Conservation (phyloP, 768 basidiomycete species). For the Russula dissimulans region DNA sequence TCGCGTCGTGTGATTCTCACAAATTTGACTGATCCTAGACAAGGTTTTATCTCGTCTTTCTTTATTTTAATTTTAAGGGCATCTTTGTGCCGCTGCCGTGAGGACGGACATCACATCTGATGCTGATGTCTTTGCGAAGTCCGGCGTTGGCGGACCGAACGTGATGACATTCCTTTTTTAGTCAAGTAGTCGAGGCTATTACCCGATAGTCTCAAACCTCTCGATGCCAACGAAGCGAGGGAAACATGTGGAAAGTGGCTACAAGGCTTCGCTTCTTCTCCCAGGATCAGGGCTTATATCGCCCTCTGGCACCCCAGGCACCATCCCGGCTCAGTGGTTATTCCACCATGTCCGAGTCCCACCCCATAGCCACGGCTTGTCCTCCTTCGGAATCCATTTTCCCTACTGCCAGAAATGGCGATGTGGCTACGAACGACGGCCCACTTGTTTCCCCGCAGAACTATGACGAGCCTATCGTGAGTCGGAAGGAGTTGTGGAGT, state of each 20-base stretch:
- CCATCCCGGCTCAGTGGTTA: not conserved
- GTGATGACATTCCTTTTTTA: too few relatives aligned
- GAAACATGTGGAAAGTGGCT: not conserved
- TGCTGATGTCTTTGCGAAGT: too few relatives aligned
- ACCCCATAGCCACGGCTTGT: too few relatives aligned
- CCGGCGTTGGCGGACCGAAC: too few relatives aligned
- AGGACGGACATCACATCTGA: too few relatives aligned
- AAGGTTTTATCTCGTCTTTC: too few relatives aligned
- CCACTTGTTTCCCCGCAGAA: not conserved
- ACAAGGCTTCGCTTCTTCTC: not conserved
- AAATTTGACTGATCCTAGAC: too few relatives aligned
- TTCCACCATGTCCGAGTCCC: slow-evolving; percentile 8
- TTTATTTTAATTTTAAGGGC: too few relatives aligned
- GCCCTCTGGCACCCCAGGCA: not conserved
- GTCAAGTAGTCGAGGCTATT: too few relatives aligned
- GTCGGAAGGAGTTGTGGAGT: slow-evolving; percentile 66
- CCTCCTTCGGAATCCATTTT: not conserved
- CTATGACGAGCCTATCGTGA: slow-evolving; percentile 56
- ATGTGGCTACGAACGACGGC: not conserved
- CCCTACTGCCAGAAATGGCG: not conserved
- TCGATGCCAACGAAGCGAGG: not conserved
- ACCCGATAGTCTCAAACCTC: too few relatives aligned
- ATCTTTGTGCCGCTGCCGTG: too few relatives aligned
- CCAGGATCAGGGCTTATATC: not conserved
- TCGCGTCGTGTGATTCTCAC: too few relatives aligned